Percentiles rank a stretch among this genome's conserved stretches.
Evolutionary conservation across 768 basidiomycete species (phyloP).

Genomic region (Hypholoma fasciculare): DNA sequence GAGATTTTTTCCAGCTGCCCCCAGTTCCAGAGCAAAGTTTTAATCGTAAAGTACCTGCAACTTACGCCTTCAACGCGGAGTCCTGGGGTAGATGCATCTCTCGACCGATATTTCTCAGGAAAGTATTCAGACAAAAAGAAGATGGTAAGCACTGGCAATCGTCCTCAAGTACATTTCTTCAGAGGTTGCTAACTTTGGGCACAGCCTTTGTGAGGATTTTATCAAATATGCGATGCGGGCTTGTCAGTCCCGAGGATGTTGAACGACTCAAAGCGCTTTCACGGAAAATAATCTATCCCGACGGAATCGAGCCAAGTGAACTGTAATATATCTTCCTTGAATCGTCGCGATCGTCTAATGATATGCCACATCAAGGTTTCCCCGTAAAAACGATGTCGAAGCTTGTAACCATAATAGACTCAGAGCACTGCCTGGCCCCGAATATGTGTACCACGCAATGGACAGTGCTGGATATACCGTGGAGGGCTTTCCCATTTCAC

Average conservation of each 20-base stretch:
- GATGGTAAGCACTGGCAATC: constrained; percentile 30
- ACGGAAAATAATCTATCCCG: constrained; percentile 59
- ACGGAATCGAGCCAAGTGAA: constrained; percentile 80
- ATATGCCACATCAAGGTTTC: constrained; percentile 45
- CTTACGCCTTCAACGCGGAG: constrained; percentile 67
- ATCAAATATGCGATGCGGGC: constrained; percentile 84
- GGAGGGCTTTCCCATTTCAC: constrained; percentile 29
- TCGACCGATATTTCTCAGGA: constrained; percentile 45
- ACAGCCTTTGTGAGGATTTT: constrained; percentile 82
- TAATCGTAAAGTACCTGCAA: constrained; percentile 39
- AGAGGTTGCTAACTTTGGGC: too few species aligned
- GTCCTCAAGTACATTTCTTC: not conserved
- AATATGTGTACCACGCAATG: constrained; percentile 35
- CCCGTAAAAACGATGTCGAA: constrained; percentile 77
- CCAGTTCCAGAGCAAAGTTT: constrained; percentile 55
- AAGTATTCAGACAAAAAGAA: constrained; percentile 76
- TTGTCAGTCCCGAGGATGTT: constrained; percentile 54
- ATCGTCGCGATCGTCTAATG: not conserved
- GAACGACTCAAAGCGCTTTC: constrained; percentile 52
- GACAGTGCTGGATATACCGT: constrained; percentile 48
- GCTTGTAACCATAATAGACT: constrained; percentile 67
- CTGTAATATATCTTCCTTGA: constrained; percentile 45
- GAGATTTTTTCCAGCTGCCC: constrained; percentile 83
- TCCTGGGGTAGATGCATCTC: constrained; percentile 59
- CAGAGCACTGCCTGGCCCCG: constrained; percentile 39